Evolutionary conservation across 2,329 filamentous ascomycete species (phyloP), one percentile per base, ranked within the genome.

Genomic region (Metarhizium brunneum): DNA sequence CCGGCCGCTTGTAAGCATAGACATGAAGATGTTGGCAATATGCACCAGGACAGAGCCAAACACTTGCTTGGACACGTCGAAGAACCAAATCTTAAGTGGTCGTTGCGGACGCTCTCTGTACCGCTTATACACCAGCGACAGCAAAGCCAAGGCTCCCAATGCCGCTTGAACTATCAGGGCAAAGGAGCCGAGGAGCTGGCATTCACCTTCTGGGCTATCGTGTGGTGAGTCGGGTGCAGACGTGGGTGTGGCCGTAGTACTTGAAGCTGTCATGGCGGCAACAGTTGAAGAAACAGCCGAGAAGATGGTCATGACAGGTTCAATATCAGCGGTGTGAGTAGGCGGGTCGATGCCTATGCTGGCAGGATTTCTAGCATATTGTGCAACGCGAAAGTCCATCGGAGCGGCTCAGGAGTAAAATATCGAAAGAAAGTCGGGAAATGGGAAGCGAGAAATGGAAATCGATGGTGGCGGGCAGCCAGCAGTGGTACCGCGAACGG

Each of bases 31-130:
- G 68, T 99, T 99, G 62, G 92, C 89, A 48, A 92, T 79, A 73
- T 99, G 94, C 38, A 96, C 84, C 69, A 99, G 79, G 49, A 91
- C 86, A 35, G 91, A 95, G 25, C 94, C 94, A 65, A 97, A 88
- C 54, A 99, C 90, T 76, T 99, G 94, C 76, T 99, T 99, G 36
- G 90, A 95, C 29, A 86, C 94, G 68, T 99, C 94, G 70, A 97
- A 99, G 70, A 89, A 92, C 92, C 94, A 99, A 61, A 99, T 91
- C 79, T 95, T 95, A 66, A 97, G 68, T 1, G 92, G 92, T 55
- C 94, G 82, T 69, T 96, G 92, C 1, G 94, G 92, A 56, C 89
- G 81, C 73, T 99, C 94, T 61, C 89, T 83, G 84, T 88, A 96
- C 63, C 94, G 82, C 76, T 99, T 99, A 76, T 84, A 95, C 7